A percentile compares a stretch with the other conserved stretches of the same genome.
Evolutionary conservation across 2,329 filamentous ascomycete genomes (phyloP).

Genomic region (Arthrobotrys sphaeroides): DNA sequence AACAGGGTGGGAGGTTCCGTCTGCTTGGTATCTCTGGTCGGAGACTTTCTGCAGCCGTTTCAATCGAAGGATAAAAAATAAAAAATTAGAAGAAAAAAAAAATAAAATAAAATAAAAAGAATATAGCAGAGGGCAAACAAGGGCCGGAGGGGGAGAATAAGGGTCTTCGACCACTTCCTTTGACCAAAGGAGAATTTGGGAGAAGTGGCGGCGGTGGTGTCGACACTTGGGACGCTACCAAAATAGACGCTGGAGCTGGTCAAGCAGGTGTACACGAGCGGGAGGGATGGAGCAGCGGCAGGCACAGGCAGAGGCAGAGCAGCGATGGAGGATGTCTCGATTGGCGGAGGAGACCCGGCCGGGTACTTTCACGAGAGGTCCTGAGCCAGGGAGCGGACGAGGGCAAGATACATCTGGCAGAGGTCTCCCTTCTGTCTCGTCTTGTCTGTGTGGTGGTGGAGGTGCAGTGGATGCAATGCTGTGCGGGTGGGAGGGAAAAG

Average conservation of each 20-base stretch:
- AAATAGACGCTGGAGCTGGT: conserved; percentile 29
- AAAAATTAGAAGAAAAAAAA: conserved; percentile 1
- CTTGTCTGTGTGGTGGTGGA: neutral
- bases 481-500: conserved; percentile 18
- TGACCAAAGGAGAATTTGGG: conserved; percentile 49
- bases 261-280: conserved; percentile 34
- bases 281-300: conserved; percentile 20
- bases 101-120: neutral
- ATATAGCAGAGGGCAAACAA: conserved; percentile 32
- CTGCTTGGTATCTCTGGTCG: conserved; percentile 12
- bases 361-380: conserved; percentile 7
- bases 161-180: conserved; percentile 50
- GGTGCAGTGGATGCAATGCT: neutral
- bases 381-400: neutral
- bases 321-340: conserved; percentile 33
- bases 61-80: conserved; percentile 29
- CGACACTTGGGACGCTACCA: conserved; percentile 36
- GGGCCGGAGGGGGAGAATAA: conserved; percentile 39
- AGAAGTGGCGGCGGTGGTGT: conserved; percentile 45
- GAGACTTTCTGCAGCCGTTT: conserved; percentile 47
- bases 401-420: neutral
- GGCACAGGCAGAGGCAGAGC: neutral
- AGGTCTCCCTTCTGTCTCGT: neutral
- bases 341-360: conserved; percentile 31
- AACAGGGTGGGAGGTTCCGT: conserved; percentile 22